Percentiles rank a stretch among this genome's conserved stretches.
These are phyloP conservation scores for Rosa multiflora DNA, from an alignment of 306 rosid genomes.

Conservation along the genomic window DNA sequence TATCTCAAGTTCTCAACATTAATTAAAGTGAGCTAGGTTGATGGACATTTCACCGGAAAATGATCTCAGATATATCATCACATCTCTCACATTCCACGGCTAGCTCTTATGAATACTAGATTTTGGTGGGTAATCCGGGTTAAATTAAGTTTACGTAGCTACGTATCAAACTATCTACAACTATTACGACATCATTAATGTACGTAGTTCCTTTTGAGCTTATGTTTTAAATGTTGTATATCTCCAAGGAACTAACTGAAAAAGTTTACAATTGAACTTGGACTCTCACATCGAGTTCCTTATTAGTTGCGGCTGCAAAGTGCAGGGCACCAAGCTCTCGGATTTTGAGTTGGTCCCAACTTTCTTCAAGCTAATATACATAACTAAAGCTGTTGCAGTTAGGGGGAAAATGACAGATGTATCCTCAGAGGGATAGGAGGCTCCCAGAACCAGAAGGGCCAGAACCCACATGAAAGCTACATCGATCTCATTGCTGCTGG, in stretches of 20 bases:
- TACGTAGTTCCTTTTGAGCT: background rate
- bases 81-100: too few species aligned
- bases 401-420: constrained; percentile 3
- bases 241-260: background rate
- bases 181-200: background rate
- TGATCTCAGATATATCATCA: too few species aligned
- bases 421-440: constrained; percentile 18
- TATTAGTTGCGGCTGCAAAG: constrained; percentile 9
- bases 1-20: too few species aligned
- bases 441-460: constrained; percentile 21
- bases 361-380: constrained; percentile 2
- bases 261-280: background rate
- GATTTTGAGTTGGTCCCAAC: constrained; percentile 11
- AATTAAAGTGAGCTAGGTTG: too few species aligned
- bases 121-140: too few species aligned
- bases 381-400: constrained; percentile 7
- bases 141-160: background rate
- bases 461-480: constrained; percentile 57
- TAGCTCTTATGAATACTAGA: too few species aligned
- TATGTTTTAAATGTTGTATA: background rate
- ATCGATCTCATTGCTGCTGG: constrained; percentile 18
- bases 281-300: background rate
- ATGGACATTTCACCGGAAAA: too few species aligned
- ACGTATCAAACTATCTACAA: background rate
- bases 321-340: background rate